Percentiles rank a stretch among this genome's conserved stretches.
Evolutionary conservation across 2,329 filamentous ascomycete species (phyloP).

Genomic region (Coleophoma cylindrospora): DNA sequence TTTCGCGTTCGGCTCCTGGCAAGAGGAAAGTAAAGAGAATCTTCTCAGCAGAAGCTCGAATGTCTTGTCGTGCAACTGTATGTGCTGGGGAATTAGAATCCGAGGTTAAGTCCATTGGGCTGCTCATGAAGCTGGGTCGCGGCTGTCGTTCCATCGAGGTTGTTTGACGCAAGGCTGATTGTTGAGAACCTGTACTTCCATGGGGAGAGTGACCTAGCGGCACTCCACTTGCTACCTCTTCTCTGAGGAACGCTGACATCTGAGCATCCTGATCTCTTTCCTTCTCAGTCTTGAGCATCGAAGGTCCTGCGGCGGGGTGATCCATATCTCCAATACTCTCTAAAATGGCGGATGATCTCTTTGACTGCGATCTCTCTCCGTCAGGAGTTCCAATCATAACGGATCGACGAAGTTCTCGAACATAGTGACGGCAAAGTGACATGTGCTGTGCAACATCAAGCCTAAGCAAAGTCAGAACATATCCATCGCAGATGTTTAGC

Average conservation of each 20-base stretch:
- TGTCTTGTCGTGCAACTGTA: slow-evolving; percentile 81
- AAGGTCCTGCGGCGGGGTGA: slow-evolving; percentile 52
- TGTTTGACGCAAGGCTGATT: slow-evolving; percentile 35
- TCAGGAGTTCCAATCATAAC: slow-evolving; percentile 93
- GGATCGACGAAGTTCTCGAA: slow-evolving; percentile 88
- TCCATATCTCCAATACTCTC: slow-evolving; percentile 67
- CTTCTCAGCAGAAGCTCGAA: slow-evolving; percentile 91
- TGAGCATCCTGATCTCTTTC: slow-evolving; percentile 80
- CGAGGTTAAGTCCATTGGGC: slow-evolving; percentile 55
- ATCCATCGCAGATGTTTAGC: neutral
- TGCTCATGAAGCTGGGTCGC: slow-evolving; percentile 53
- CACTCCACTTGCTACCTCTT: slow-evolving; percentile 49
- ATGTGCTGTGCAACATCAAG: slow-evolving; percentile 99
- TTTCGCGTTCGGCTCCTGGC: slow-evolving; percentile 93
- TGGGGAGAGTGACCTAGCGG: slow-evolving; percentile 51
- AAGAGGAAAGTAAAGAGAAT: slow-evolving; percentile 97
- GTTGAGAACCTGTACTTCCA: slow-evolving; percentile 26
- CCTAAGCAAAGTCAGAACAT: slow-evolving; percentile 45
- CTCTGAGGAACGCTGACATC: slow-evolving; percentile 83
- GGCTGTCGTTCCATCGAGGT: slow-evolving; percentile 41
- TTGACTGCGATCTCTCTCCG: slow-evolving; percentile 69
- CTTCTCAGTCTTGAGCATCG: slow-evolving; percentile 61
- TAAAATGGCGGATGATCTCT: slow-evolving; percentile 76
- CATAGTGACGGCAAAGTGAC: slow-evolving; percentile 94
- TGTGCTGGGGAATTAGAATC: slow-evolving; percentile 81